Evolutionary conservation across 257 asterid genomes (phyloP), one percentile per base, ranked within the genome.

Genomic region (Ocimum tenuiflorum): DNA sequence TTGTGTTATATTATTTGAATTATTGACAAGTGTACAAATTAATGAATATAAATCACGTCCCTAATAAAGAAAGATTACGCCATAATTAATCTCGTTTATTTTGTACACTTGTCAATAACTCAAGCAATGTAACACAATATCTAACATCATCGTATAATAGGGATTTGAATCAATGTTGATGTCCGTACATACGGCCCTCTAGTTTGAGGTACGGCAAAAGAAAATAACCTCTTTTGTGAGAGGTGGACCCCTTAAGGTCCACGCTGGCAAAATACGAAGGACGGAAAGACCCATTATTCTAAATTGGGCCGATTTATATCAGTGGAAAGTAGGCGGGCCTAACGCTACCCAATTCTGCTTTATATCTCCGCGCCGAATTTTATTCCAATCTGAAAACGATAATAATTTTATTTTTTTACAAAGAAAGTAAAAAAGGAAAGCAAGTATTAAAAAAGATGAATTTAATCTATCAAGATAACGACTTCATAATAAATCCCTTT

Each of bases 261-360:
- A n/a, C n/a, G n/a, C n/a, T n/a, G n/a, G n/a, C n/a, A n/a, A n/a
- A n/a, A n/a, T n/a, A n/a, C n/a, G n/a, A n/a, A n/a, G n/a, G n/a
- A n/a, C n/a, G n/a, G n/a, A n/a, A n/a, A n/a, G n/a, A n/a, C n/a
- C n/a, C n/a, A n/a, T n/a, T n/a, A n/a, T n/a, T n/a, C n/a, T n/a
- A 24, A 52, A 75, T 78, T 70, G 83, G 82, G 72, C 79, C 72
- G 70, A 8, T 55, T 42, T 13, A 51, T 7, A 36, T 38, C 59
- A 51, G 65, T 67, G 67, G 60, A 19, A 52, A 13, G 20, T 31
- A 36, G 59, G 54, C 57, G 31, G 4, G 1, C 4, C 31, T 43
- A 2, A 14, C n/a, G n/a, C n/a, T n/a, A n/a, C n/a, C n/a, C n/a
- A n/a, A n/a, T n/a, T n/a, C n/a, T n/a, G n/a, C n/a, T n/a, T n/a